These are phyloP conservation scores for Dalbergia oliveri DNA, from an alignment of 306 rosid species.

Conservation along the genomic window DNA sequence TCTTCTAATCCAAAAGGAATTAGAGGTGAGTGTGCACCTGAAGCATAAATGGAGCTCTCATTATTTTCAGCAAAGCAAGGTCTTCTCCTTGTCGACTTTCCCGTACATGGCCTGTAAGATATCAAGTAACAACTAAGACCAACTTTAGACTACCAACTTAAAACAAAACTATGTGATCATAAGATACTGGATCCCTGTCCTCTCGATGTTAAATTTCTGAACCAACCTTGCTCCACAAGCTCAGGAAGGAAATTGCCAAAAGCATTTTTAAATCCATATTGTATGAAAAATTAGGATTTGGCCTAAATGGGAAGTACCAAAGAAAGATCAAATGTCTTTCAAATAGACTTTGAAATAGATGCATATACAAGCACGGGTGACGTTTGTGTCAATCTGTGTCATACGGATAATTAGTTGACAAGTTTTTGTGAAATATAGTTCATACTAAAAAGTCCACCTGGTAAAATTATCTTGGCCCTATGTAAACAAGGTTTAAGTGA, in stretches of 20 bases:
- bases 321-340: background rate
- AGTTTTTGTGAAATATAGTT: background rate
- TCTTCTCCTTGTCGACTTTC: constrained; percentile 54
- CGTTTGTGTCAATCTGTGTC: too few relatives aligned
- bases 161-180: background rate
- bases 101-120: constrained; percentile 56
- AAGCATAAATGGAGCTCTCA: constrained; percentile 46
- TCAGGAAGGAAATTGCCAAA: constrained; percentile 10
- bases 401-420: constrained; percentile 1
- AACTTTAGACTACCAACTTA: constrained; percentile 38
- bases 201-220: constrained; percentile 33
- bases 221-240: constrained; percentile 28
- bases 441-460: background rate
- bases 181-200: background rate
- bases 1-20: constrained; percentile 55
- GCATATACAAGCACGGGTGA: too few relatives aligned
- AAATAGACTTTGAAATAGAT: background rate
- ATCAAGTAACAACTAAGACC: constrained; percentile 44
- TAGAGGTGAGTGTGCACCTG: constrained; percentile 55
- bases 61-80: constrained; percentile 47
- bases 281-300: background rate
- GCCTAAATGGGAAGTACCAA: background rate
- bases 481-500: too few relatives aligned
- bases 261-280: constrained; percentile 19
- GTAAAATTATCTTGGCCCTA: background rate